Conservation (phyloP, 2,329 filamentous ascomycete genomes). For the Domatiomyces globalis region DNA sequence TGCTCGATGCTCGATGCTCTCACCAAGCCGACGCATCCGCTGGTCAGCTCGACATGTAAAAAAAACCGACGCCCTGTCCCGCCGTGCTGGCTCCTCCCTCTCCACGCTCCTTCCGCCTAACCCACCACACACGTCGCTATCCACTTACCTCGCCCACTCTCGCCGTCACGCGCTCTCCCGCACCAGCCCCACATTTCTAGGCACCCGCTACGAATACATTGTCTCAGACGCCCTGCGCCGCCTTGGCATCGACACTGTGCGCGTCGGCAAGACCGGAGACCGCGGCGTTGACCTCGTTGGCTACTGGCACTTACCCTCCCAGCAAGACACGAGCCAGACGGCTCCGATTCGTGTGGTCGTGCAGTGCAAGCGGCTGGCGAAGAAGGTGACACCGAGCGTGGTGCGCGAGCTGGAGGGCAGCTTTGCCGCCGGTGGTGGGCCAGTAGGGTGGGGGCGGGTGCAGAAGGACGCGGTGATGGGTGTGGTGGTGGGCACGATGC, state of each 20-base stretch:
- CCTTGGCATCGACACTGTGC: slow-evolving; percentile 28
- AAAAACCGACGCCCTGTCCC: not conserved
- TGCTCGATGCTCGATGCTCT: not conserved
- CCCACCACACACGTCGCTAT: slow-evolving; percentile 18
- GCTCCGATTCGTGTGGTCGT: slow-evolving; percentile 29
- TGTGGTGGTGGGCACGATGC: slow-evolving; percentile 52
- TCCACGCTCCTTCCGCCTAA: slow-evolving; percentile 1
- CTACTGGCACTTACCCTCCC: slow-evolving; percentile 28
- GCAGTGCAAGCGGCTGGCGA: slow-evolving; percentile 33
- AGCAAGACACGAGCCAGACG: slow-evolving; percentile 8
- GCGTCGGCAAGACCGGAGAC: slow-evolving; percentile 33
- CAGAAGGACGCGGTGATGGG: slow-evolving; percentile 51
- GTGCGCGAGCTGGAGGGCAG: slow-evolving; percentile 46
- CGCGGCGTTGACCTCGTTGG: slow-evolving; percentile 34
- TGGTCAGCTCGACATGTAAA: not conserved
- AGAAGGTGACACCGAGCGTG: slow-evolving; percentile 27
- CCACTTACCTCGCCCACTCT: slow-evolving; percentile 30
- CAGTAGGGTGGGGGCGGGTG: slow-evolving; percentile 46
- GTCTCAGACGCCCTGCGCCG: slow-evolving; percentile 27
- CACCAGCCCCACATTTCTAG: slow-evolving; percentile 29
- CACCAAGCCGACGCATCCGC: not conserved
- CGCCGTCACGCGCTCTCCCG: slow-evolving; percentile 24
- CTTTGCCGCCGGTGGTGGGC: slow-evolving; percentile 48
- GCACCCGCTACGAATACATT: slow-evolving; percentile 35
- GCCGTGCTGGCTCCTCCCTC: not conserved